Base-by-base conservation (phyloP, 768 basidiomycete species). In the Amanita molliuscula region DNA sequence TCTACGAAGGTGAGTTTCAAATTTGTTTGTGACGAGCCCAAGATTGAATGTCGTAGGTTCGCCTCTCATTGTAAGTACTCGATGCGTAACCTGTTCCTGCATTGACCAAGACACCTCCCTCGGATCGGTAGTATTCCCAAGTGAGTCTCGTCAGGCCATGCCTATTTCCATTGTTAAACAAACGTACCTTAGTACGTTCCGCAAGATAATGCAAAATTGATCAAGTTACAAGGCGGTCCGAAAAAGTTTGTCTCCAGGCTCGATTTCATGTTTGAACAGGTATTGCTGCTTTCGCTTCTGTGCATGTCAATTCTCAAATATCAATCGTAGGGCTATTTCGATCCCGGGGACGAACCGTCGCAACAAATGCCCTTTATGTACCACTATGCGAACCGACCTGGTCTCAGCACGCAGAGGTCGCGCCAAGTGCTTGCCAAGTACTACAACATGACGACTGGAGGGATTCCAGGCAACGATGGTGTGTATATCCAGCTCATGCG, bases 321-420 rank as follows among this genome's bases (percentile, higher is more conserved):
- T 43, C 8, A 11, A 31, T 5, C 20, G 16, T 44, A 81, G 74
- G 67, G 68, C 35, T 83, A 79, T 60, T 82, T 82, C 53, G 81
- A 82, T 51, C 66, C 71, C 0, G 80, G 79, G 7, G 71, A 83
- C 56, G 81, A 83, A 55, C 80, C 80, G 0, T 81, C 79, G 2
- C 78, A 81, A 55, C 79, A 81, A 55, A 82, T 83, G 55, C 80
- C 80, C 0, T 80, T 73, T 61, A 82, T 82, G 80, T 82, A 81
- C 56, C 80, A 83, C 62, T 83, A 83, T 55, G 80, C 76, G 2
- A 74, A 81, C 58, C 65, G 68, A 2, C 80, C 81, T 0, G 79
- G 78, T 2, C 59, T 75, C 16, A 82, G 78, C 59, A 79, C 78
- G 2, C 75, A 77, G 55, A 63, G 74, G 15, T 73, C 78, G 26